Conservation (phyloP, 2,329 filamentous ascomycete genomes). For the Juglanconis juglandina region DNA sequence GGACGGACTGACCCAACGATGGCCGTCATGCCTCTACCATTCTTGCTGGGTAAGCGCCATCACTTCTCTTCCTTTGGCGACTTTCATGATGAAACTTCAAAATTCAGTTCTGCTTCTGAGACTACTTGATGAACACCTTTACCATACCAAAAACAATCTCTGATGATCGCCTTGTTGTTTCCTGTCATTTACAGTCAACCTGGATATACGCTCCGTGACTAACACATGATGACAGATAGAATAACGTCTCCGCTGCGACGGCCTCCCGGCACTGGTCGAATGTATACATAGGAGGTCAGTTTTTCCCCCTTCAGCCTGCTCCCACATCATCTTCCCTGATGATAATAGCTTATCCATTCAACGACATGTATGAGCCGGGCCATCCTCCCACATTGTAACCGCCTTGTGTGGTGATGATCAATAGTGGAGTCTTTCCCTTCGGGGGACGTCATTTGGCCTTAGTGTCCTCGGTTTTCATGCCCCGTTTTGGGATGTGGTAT, state of each 20-base stretch:
- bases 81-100: constrained; percentile 62
- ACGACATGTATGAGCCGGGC: constrained; percentile 65
- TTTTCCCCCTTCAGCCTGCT: constrained; percentile 2
- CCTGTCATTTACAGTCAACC: background rate
- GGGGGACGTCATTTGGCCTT: constrained; percentile 57
- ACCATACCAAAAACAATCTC: constrained; percentile 62
- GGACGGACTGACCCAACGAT: background rate
- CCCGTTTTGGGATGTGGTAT: constrained; percentile 52
- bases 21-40: background rate
- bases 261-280: background rate
- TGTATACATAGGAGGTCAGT: constrained; percentile 9
- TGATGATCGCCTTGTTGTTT: constrained; percentile 35
- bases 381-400: constrained; percentile 70
- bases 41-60: constrained; percentile 18
- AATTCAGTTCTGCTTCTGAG: constrained; percentile 77
- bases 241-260: background rate
- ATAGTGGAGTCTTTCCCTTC: constrained; percentile 68
- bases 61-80: constrained; percentile 1
- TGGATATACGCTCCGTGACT: background rate
- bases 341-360: constrained; percentile 74
- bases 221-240: constrained; percentile 2
- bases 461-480: constrained; percentile 46
- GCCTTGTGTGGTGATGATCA: constrained; percentile 55
- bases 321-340: constrained; percentile 40
- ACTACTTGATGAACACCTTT: constrained; percentile 57